These are phyloP conservation scores for Nidula niveotomentosa DNA, from an alignment of 1,284 basidiomycete genomes.

Conservation along the genomic window DNA sequence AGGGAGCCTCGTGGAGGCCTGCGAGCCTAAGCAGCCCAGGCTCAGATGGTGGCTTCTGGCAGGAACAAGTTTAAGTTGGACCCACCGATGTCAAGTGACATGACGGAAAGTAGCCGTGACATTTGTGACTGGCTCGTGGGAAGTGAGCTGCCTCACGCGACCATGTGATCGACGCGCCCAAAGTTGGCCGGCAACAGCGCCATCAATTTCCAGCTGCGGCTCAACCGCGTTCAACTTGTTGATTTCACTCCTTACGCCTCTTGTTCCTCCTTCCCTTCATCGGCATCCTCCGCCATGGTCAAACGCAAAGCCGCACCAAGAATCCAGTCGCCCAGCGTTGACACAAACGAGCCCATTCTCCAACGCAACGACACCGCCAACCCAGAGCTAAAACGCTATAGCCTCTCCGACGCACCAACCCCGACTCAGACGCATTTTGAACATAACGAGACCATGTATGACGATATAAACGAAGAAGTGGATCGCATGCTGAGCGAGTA, in stretches of 20 bases:
- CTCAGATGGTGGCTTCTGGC: too few relatives aligned
- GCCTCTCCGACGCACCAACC: slow-evolving; percentile 25
- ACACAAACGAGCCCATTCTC: slow-evolving; percentile 5
- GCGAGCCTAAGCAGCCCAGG: too few relatives aligned
- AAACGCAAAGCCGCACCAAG: slow-evolving; percentile 26
- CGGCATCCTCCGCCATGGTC: slow-evolving; percentile 4
- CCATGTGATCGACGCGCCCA: slow-evolving; percentile 26
- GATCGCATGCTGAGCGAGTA: slow-evolving; percentile 8
- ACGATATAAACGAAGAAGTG: slow-evolving; percentile 17
- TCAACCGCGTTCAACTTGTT: too few relatives aligned
- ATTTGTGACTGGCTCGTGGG: not conserved
- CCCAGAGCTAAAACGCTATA: slow-evolving; percentile 28
- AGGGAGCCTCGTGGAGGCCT: too few relatives aligned
- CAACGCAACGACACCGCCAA: slow-evolving; percentile 21
- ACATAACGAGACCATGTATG: slow-evolving; percentile 6
- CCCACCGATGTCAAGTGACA: not conserved
- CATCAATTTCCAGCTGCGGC: not conserved
- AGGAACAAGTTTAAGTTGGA: not conserved
- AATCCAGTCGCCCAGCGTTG: slow-evolving; percentile 12
- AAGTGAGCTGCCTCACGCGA: slow-evolving; percentile 2
- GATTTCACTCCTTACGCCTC: not conserved
- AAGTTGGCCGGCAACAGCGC: not conserved
- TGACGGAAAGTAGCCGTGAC: not conserved
- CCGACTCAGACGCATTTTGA: slow-evolving; percentile 2
- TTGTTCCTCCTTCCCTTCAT: not conserved